Percentiles rank a stretch among this genome's conserved stretches.
phyloP scores from a whole-genome alignment of 148 eudicot genomes.

The Gaultheria prostrata region DNA sequence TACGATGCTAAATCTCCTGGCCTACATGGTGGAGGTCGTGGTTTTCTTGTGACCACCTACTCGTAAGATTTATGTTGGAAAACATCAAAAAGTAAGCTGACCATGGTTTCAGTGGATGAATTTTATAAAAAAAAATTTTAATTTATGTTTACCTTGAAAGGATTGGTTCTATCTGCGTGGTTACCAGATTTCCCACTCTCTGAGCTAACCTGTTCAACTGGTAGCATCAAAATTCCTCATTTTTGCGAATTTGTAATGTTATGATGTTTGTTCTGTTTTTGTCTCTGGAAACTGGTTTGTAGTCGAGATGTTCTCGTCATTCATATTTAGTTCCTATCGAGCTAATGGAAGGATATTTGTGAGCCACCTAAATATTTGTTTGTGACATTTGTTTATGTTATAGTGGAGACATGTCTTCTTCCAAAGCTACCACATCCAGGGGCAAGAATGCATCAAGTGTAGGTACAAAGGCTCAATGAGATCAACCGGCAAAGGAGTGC shows the following conservation, averaged over 20 bases:
- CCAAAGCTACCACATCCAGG: no score
- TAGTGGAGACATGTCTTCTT: no score
- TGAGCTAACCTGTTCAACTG: neutral
- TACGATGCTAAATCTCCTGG: neutral
- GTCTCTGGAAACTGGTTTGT: no score
- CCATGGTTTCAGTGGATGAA: neutral
- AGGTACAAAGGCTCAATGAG: no score
- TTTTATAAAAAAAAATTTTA: neutral
- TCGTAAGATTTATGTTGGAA: neutral
- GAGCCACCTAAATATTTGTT: no score
- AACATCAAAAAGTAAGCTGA: neutral
- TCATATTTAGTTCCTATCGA: no score
- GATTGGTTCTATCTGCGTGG: neutral
- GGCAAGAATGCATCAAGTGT: no score
- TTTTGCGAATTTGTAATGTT: neutral
- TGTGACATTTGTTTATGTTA: no score
- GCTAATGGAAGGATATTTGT: no score
- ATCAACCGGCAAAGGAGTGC: no score
- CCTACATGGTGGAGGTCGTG: neutral
- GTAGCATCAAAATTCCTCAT: neutral
- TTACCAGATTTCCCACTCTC: neutral
- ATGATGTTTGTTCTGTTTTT: neutral
- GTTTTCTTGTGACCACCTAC: neutral
- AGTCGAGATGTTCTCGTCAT: no score
- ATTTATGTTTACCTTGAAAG: no score